These are phyloP conservation scores for Calonectria fujianensis DNA, from an alignment of 2,329 filamentous ascomycete genomes.

Conservation along the genomic window DNA sequence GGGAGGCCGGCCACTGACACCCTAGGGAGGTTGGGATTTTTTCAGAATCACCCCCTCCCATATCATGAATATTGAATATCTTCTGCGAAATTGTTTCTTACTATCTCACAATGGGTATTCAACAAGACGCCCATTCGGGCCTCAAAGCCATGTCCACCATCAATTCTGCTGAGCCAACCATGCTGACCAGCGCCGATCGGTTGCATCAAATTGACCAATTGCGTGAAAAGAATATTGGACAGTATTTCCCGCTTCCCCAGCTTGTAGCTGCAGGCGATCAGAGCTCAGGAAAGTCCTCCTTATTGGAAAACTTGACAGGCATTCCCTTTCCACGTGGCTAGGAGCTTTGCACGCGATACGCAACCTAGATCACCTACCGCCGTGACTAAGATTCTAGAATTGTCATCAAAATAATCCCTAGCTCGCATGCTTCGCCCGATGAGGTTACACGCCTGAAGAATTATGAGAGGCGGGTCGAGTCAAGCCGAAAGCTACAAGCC, in stretches of 20 bases:
- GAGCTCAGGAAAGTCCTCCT: conserved; percentile 58
- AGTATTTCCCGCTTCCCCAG: conserved; percentile 37
- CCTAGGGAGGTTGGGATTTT: background rate
- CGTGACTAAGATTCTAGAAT: background rate
- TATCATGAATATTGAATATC: background rate
- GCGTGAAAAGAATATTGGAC: background rate
- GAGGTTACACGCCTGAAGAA: background rate
- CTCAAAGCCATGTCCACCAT: background rate
- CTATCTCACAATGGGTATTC: background rate
- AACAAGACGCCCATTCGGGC: too few relatives aligned
- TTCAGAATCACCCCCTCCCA: background rate
- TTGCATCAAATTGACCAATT: conserved; percentile 12
- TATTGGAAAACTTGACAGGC: conserved; percentile 58
- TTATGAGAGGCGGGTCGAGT: background rate
- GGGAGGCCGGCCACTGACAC: background rate
- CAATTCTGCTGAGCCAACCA: background rate
- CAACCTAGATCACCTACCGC: conserved; percentile 51
- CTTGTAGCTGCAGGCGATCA: conserved; percentile 59
- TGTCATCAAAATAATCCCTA: conserved; percentile 6
- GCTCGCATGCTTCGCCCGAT: background rate
- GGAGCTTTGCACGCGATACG: conserved; percentile 58
- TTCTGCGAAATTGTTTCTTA: background rate
- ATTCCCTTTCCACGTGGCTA: conserved; percentile 57
- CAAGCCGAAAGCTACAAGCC: background rate
- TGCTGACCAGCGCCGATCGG: background rate